phyloP scores from a whole-genome alignment of 306 rosid species.

The Fagus sylvatica region DNA sequence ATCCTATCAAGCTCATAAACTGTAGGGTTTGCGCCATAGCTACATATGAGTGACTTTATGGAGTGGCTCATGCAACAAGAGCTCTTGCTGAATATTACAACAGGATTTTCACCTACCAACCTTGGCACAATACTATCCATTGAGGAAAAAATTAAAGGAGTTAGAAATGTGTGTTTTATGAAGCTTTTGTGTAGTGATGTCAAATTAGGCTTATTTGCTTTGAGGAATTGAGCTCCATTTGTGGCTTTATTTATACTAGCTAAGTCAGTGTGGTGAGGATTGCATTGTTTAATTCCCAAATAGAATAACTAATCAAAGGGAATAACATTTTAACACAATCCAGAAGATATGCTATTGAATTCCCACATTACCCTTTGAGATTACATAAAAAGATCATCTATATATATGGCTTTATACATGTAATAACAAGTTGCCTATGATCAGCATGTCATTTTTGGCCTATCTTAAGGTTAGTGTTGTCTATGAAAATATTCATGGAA shows the following conservation, averaged over 20 bases:
- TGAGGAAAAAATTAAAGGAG: background rate
- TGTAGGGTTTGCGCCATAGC: conserved; percentile 53
- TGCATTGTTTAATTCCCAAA: conserved; percentile 15
- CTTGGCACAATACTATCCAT: conserved; percentile 52
- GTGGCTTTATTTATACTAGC: conserved; percentile 44
- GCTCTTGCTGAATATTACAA: conserved; percentile 75
- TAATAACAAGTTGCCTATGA: conserved; percentile 21
- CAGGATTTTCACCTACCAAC: conserved; percentile 62
- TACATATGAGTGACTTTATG: conserved; percentile 42
- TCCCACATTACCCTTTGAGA: background rate
- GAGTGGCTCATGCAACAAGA: conserved; percentile 50
- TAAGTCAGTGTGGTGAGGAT: conserved; percentile 22
- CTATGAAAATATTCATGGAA: conserved; percentile 11
- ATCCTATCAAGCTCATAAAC: conserved; percentile 57
- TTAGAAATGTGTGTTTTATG: background rate
- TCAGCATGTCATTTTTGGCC: conserved; percentile 22
- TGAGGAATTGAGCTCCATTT: conserved; percentile 28
- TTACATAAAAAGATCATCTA: background rate
- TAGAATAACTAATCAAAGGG: conserved; percentile 26
- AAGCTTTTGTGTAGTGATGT: background rate
- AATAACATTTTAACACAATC: conserved; percentile 21
- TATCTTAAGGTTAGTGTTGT: conserved; percentile 25
- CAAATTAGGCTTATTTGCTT: conserved; percentile 10
- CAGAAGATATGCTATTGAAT: conserved; percentile 19
- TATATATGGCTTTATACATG: conserved; percentile 10